Conservation (phyloP, 768 basidiomycete species). For the Macrolepiota albuminosa region DNA sequence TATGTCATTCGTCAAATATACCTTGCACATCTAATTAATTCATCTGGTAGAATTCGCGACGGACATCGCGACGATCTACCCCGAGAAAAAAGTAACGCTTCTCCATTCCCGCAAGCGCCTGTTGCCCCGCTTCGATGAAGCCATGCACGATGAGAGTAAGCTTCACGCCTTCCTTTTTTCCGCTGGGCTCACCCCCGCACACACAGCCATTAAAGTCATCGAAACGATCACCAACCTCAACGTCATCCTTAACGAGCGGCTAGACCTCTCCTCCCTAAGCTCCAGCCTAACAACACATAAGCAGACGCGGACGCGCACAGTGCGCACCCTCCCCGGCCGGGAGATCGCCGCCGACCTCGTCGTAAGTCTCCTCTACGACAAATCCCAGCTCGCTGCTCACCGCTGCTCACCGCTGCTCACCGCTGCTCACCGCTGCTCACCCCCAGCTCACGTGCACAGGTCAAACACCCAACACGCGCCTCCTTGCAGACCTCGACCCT, state of each 20-base stretch:
- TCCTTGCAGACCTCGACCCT: conserved; percentile 40
- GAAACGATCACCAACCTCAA: conserved; percentile 36
- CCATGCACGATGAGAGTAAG: conserved; percentile 5
- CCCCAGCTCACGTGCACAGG: conserved; percentile 57
- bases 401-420: background rate
- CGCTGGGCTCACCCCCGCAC: background rate
- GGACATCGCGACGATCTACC: conserved; percentile 54
- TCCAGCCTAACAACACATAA: background rate
- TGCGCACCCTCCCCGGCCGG: conserved; percentile 44
- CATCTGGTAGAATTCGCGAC: conserved; percentile 50
- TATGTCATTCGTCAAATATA: conserved; percentile 25
- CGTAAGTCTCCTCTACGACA: conserved; percentile 22
- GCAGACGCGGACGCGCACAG: conserved; percentile 20
- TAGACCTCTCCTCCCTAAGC: conserved; percentile 38
- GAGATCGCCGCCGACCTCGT: conserved; percentile 49
- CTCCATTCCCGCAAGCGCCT: conserved; percentile 48
- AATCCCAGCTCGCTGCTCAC: background rate
- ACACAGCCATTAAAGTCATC: conserved; percentile 33
- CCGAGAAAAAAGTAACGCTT: conserved; percentile 48
- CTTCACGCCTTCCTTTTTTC: background rate
- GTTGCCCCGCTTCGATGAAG: conserved; percentile 3
- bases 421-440: background rate
- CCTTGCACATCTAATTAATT: too few relatives aligned
- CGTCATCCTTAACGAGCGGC: conserved; percentile 49
- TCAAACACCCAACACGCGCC: conserved; percentile 49